A percentile compares a stretch with the other conserved stretches of the same genome.
Conservation (phyloP, 192 early-diverging fungal genomes). For the Cetraspora pellucida region DNA sequence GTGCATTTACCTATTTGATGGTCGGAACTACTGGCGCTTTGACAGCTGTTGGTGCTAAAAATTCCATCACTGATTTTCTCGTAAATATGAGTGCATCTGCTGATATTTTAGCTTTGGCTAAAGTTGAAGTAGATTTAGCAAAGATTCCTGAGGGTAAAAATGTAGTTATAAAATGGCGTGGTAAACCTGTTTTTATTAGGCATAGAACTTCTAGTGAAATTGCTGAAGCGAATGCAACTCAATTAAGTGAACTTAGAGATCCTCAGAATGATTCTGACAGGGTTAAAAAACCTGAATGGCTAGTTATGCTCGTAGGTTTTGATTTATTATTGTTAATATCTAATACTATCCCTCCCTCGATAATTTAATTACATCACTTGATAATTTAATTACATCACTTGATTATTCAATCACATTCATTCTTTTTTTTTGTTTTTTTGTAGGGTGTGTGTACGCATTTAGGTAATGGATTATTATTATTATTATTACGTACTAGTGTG, state of each 20-base stretch:
- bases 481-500: background rate
- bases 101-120: slow-evolving; percentile 97
- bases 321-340: background rate
- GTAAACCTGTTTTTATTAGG: slow-evolving; percentile 97
- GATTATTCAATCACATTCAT: too few relatives aligned
- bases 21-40: slow-evolving; percentile 87
- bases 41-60: slow-evolving; percentile 83
- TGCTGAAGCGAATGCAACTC: slow-evolving; percentile 83
- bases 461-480: slow-evolving; percentile 36
- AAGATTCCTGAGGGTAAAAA: slow-evolving; percentile 97
- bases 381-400: background rate
- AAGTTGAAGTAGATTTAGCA: slow-evolving; percentile 91
- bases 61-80: slow-evolving; percentile 82
- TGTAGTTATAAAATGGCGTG: slow-evolving; percentile 97
- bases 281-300: slow-evolving; percentile 90
- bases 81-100: slow-evolving; percentile 93
- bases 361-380: background rate
- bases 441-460: slow-evolving; percentile 52
- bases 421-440: background rate
- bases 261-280: slow-evolving; percentile 91
- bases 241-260: slow-evolving; percentile 82
- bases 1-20: slow-evolving; percentile 90
- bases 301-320: slow-evolving; percentile 90
- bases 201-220: slow-evolving; percentile 96
- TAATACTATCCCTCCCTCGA: background rate